Conservation (phyloP, 306 rosid species). For the Ziziphus jujuba region DNA sequence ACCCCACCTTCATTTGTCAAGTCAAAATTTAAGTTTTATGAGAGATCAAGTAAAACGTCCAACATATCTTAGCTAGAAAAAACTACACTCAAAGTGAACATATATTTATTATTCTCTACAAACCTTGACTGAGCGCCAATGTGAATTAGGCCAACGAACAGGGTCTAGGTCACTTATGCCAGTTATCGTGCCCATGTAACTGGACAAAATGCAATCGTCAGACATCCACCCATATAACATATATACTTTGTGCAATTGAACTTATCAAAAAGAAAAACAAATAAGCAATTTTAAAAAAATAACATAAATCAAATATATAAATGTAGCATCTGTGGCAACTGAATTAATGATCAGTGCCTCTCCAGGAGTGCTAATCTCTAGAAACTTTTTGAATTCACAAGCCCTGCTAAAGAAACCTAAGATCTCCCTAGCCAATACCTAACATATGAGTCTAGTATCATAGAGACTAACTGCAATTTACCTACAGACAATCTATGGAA, state of each 20-base stretch:
- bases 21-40: background rate
- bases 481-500: too few species aligned
- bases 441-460: too few species aligned
- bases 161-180: conserved; percentile 89
- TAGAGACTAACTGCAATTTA: too few species aligned
- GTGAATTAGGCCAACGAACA: conserved; percentile 80
- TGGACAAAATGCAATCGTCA: conserved; percentile 29
- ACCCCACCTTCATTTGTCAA: conserved; percentile 75
- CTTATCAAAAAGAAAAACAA: background rate
- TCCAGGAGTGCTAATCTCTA: too few species aligned
- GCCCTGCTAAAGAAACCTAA: too few species aligned
- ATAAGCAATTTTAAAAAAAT: too few species aligned
- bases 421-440: too few species aligned
- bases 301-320: too few species aligned
- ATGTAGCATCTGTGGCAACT: too few species aligned
- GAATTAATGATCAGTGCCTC: too few species aligned
- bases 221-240: conserved; percentile 9
- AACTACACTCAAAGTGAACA: background rate
- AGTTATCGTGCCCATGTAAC: conserved; percentile 94
- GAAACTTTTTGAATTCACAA: too few species aligned
- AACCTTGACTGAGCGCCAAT: conserved; percentile 99
- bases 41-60: background rate
- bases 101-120: conserved; percentile 18
- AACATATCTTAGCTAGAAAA: conserved; percentile 12
- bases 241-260: background rate